A percentile compares a stretch with the other conserved stretches of the same genome.
phyloP scores from a whole-genome alignment of 441 rosid species.

The Brassica balearica region DNA sequence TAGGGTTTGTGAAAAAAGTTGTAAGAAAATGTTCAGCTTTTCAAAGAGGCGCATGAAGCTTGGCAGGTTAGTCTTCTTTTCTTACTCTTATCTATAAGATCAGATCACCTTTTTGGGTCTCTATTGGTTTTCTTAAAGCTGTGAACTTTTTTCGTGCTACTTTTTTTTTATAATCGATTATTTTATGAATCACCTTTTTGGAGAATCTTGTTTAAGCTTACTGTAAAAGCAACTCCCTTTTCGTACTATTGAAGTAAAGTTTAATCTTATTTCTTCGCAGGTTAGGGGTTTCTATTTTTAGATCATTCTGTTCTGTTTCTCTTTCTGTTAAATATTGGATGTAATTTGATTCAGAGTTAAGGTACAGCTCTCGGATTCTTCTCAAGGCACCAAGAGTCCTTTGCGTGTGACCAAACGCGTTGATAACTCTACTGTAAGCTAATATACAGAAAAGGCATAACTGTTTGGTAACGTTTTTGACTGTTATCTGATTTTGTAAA shows the following conservation, averaged over 20 bases:
- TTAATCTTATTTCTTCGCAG: conserved; percentile 7
- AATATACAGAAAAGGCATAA: background rate
- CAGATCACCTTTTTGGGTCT: conserved; percentile 37
- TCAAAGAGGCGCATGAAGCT: conserved; percentile 89
- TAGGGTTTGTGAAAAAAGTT: conserved; percentile 22
- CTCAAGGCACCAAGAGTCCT: conserved; percentile 79
- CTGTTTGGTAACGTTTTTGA: conserved; percentile 2
- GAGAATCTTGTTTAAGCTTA: conserved; percentile 36
- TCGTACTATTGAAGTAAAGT: conserved; percentile 1
- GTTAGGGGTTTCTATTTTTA: conserved; percentile 30
- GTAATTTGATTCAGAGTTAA: conserved; percentile 64
- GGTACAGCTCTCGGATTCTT: conserved; percentile 90
- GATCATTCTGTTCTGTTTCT: conserved; percentile 12
- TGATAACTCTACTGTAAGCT: conserved; percentile 61
- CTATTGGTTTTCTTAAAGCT: conserved; percentile 24
- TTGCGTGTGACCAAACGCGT: conserved; percentile 63
- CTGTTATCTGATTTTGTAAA: conserved; percentile 33
- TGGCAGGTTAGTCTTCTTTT: conserved; percentile 69
- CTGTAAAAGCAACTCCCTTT: conserved; percentile 38
- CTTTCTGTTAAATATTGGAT: conserved; percentile 30
- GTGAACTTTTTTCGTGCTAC: conserved; percentile 20
- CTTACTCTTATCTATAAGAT: background rate
- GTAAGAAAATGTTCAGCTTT: conserved; percentile 73
- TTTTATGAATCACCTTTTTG: conserved; percentile 26
- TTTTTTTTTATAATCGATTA: conserved; percentile 15